A percentile compares a stretch with the other conserved stretches of the same genome.
Evolutionary conservation across 176 grass and related monocot genomes (phyloP).

Genomic region (Carex cristatella): DNA sequence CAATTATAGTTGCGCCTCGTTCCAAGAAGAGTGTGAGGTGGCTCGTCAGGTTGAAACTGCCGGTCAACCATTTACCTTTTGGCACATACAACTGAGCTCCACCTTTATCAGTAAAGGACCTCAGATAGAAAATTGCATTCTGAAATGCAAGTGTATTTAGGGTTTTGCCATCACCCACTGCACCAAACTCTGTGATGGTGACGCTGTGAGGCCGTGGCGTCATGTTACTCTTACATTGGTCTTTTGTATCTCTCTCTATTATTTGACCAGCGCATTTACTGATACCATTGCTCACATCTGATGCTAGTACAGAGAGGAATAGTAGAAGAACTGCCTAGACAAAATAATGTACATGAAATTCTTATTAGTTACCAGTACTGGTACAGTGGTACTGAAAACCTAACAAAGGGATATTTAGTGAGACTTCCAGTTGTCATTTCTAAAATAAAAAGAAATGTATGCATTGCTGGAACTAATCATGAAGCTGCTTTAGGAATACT

Average conservation of each 20-base stretch:
- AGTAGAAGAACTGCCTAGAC: conserved; percentile 50
- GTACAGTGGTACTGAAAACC: neutral
- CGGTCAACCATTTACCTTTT: conserved; percentile 79
- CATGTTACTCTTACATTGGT: conserved; percentile 33
- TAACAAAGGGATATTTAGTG: neutral
- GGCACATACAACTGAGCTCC: conserved; percentile 91
- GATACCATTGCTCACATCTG: neutral
- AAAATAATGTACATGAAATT: conserved; percentile 20
- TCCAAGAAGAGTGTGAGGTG: conserved; percentile 87
- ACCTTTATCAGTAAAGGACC: conserved; percentile 86
- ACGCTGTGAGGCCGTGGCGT: conserved; percentile 67
- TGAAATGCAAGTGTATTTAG: conserved; percentile 83
- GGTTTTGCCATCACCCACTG: conserved; percentile 72
- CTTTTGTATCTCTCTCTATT: conserved; percentile 16
- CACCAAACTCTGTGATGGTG: conserved; percentile 87
- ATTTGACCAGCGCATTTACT: conserved; percentile 8
- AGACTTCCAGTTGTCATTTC: neutral
- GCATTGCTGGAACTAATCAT: neutral
- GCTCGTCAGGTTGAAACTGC: conserved; percentile 94
- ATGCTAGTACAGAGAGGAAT: conserved; percentile 25
- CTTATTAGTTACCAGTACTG: conserved; percentile 18
- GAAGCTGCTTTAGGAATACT: neutral
- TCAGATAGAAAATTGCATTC: conserved; percentile 83
- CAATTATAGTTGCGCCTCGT: conserved; percentile 59
- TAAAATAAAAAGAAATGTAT: neutral